A percentile compares a stretch with the other conserved stretches of the same genome.
Conservation (phyloP, 768 basidiomycete species). For the Auriscalpium orientale region DNA sequence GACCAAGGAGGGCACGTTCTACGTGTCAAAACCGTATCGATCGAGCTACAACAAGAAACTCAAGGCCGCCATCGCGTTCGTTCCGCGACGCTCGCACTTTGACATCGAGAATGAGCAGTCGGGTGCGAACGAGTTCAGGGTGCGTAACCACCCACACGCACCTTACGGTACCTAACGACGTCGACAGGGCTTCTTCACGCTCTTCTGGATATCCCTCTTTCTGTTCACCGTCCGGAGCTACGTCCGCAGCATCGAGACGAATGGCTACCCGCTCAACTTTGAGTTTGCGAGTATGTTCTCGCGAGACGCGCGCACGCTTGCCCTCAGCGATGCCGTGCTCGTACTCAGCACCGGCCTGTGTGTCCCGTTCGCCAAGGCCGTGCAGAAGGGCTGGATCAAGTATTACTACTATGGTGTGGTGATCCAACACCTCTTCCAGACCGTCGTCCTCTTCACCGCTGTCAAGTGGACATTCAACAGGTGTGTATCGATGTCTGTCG, state of each 20-base stretch:
- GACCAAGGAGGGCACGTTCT: slow-evolving; percentile 57
- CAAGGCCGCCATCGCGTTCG: slow-evolving; percentile 78
- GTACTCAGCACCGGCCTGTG: slow-evolving; percentile 69
- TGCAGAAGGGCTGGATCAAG: slow-evolving; percentile 71
- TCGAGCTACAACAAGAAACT: slow-evolving; percentile 70
- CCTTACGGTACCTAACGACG: background rate
- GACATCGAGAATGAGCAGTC: slow-evolving; percentile 73
- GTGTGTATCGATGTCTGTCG: slow-evolving; percentile 24
- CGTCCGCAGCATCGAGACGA: slow-evolving; percentile 66
- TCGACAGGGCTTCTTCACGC: slow-evolving; percentile 79
- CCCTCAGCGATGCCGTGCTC: slow-evolving; percentile 76
- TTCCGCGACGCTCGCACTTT: slow-evolving; percentile 78
- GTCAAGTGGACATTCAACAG: slow-evolving; percentile 89
- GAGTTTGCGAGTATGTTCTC: slow-evolving; percentile 85
- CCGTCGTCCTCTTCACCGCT: slow-evolving; percentile 58
- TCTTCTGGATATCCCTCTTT: slow-evolving; percentile 91
- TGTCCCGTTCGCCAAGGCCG: slow-evolving; percentile 74
- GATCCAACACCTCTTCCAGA: slow-evolving; percentile 79
- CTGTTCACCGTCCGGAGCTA: slow-evolving; percentile 76
- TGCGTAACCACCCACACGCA: slow-evolving; percentile 18
- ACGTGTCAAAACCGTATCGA: slow-evolving; percentile 70
- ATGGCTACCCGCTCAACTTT: slow-evolving; percentile 69
- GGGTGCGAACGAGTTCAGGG: slow-evolving; percentile 79
- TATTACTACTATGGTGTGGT: slow-evolving; percentile 73
- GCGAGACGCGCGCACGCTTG: slow-evolving; percentile 73